Evolutionary conservation across 2,329 filamentous ascomycete species (phyloP), one percentile per base, ranked within the genome.

Genomic region (Calonectria honghensis): DNA sequence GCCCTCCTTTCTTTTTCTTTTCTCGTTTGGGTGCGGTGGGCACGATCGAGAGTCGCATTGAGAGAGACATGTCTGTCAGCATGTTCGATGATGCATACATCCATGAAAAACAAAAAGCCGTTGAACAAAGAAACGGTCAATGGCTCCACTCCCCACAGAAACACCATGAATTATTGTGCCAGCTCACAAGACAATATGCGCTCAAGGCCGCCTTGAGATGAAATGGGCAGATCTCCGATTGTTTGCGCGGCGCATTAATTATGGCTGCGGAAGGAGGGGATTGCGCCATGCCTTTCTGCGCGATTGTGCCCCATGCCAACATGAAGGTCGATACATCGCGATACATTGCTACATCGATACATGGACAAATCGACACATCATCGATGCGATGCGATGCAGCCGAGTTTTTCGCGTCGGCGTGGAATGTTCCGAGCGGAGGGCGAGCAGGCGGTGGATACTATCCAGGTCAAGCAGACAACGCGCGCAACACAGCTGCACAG

Each of bases 181-280:
- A 63, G 37, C 57, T 63, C 57, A 63, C 57, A 63, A 63, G 57
- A 41, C 57, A 29, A 63, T 41, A 63, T 63, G 57, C 57, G 57
- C 57, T 63, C 57, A 63, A 63, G 39, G 35, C 57, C 57, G 39
- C 2, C 35, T 29, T 18, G 35, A 63, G 37, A 41, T 41, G 57
- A 24, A 63, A 41, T 39, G 18, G 27, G 35, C 24, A 29, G 14
- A 41, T 63, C 29, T 35, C 57, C 57, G 57, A 63, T 41, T 29
- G 35, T 41, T 31, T 63, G 57, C 24, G n/a, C 37, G 3, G 16
- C 57, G 57, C 57, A 63, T 63, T 63, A 37, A 63, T 63, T 13
- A 20, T 63, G 57, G 57, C 57, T 63, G 35, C 57, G n/a, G n/a
- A 48, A 48, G 24, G 57, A 29, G 57, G 27, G 57, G 24, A 61